Conservation (phyloP, 2,329 filamentous ascomycete genomes). For the Periconia macrospinosa region DNA sequence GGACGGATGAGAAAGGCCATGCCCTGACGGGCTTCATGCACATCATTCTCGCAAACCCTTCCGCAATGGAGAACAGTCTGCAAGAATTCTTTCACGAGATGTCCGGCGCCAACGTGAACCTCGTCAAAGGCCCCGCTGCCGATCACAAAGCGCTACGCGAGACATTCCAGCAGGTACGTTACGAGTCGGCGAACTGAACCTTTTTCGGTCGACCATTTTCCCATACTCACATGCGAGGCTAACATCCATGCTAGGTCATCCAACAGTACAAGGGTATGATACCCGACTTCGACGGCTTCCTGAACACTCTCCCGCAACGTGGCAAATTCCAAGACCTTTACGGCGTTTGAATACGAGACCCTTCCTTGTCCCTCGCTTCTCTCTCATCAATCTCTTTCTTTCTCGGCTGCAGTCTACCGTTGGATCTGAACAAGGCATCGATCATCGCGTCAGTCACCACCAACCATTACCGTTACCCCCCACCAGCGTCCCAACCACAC, state of each 20-base stretch:
- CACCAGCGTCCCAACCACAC: no score
- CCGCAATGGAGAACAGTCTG: conserved; percentile 86
- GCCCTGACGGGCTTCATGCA: conserved; percentile 89
- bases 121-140: conserved; percentile 58
- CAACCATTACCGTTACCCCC: no score
- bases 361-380: conserved; percentile 9
- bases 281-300: conserved; percentile 55
- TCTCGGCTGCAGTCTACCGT: no score
- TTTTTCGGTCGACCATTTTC: background rate
- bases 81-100: conserved; percentile 82
- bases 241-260: conserved; percentile 47
- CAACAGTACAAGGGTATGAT: conserved; percentile 59
- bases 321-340: conserved; percentile 49
- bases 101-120: conserved; percentile 66
- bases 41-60: conserved; percentile 81
- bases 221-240: conserved; percentile 6
- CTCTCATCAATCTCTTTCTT: no score
- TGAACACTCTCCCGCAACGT: conserved; percentile 51
- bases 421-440: no score
- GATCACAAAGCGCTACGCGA: conserved; percentile 66
- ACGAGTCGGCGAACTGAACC: background rate
- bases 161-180: conserved; percentile 74
- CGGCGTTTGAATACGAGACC: conserved; percentile 27
- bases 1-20: conserved; percentile 91
- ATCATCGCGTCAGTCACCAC: no score